phyloP scores from a whole-genome alignment of 1,284 basidiomycete species.

The Leccinum subfulvum region DNA sequence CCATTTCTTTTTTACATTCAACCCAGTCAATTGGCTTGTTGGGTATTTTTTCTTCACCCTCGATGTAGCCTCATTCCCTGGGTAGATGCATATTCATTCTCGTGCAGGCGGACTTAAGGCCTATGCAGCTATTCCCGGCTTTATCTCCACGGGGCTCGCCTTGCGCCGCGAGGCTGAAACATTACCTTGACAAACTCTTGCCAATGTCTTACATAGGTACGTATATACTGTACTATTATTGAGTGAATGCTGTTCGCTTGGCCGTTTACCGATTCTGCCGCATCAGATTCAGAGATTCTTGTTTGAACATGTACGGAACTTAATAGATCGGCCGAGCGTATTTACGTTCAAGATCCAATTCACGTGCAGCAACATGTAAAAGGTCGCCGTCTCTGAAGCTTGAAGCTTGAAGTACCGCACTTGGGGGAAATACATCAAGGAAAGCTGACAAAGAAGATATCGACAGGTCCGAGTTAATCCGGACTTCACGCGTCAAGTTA shows the following conservation, averaged over 20 bases:
- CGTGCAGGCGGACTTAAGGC: constrained; percentile 1
- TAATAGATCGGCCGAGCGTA: neutral
- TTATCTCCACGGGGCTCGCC: neutral
- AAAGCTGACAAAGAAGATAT: neutral
- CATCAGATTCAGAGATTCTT: neutral
- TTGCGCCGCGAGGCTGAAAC: constrained; percentile 16
- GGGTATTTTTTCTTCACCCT: constrained; percentile 17
- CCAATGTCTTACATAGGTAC: neutral
- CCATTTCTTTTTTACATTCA: neutral
- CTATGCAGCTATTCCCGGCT: neutral
- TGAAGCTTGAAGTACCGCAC: neutral
- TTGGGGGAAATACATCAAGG: neutral
- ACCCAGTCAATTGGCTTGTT: constrained; percentile 34
- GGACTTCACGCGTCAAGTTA: neutral
- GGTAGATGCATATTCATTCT: constrained; percentile 24
- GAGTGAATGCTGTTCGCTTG: neutral
- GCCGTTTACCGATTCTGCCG: neutral
- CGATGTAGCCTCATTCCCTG: constrained; percentile 35
- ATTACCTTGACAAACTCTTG: neutral
- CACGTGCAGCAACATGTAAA: neutral
- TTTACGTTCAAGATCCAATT: neutral
- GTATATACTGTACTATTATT: neutral
- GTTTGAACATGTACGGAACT: neutral
- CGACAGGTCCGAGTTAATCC: neutral
- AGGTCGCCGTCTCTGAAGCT: neutral